Evolutionary conservation across 1,284 basidiomycete genomes (phyloP), one percentile per base, ranked within the genome.

Genomic region (Amylostereum areolatum): DNA sequence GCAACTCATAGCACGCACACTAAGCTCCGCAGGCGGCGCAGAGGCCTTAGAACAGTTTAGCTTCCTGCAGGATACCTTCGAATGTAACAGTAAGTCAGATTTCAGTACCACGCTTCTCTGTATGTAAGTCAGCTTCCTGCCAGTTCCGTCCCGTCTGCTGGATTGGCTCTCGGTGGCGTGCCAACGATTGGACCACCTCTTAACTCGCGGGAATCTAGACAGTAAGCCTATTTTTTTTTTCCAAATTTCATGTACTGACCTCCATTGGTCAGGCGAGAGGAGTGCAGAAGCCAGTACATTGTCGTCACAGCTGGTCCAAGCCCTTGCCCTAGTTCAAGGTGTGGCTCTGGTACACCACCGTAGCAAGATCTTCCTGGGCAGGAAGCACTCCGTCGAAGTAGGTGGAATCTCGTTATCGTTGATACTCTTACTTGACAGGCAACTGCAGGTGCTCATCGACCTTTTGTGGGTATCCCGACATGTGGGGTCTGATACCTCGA

Each of bases 271-370:
- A 75, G 77, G 67, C 29, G 72, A 74, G 29, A 68, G 65, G 37
- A 70, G 72, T 48, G 59, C 64, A 5, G 77, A 82, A 46, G 67
- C 72, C 2, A 59, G 69, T 32, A 63, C 58, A 10, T 47, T 82
- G 9, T 66, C 75, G 3, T 65, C 69, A 0, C 80, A 84, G 49
- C 61, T 88, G 27, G 66, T 72, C 0, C 77, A 80, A 51, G 69
- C 80, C 0, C 69, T 93, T 7, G 80, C 75, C 0, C 69, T 93
- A 24, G 69, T 94, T 5, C 92, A 95, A 66, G 92, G 92, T 3
- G 70, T 92, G n/a, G 76, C 75, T 7, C 71, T 95, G 32, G 75
- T 84, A 27, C 90, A 92, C 62, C 59, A 67, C 9, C 58, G 74
- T 1, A 89, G 81, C 54, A 94, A 94, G 62, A 62, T 63, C 1